Conservation (phyloP, 768 basidiomycete genomes). For the Tephrocybe sp. region DNA sequence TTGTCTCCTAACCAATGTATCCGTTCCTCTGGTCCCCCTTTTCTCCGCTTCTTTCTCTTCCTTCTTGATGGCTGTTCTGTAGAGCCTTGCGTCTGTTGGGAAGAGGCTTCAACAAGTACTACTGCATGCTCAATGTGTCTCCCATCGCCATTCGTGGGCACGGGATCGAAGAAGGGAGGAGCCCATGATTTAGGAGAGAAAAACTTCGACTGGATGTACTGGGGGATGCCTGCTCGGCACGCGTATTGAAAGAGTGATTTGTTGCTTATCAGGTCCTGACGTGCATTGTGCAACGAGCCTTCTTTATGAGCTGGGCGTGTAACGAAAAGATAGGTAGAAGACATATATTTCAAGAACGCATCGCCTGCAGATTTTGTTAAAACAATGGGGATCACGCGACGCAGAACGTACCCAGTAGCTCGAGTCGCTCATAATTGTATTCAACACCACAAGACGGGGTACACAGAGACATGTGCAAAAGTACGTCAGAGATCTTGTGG, state of each 20-base stretch:
- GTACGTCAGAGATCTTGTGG: slow-evolving; percentile 57
- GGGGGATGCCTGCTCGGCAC: slow-evolving; percentile 58
- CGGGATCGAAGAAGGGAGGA: slow-evolving; percentile 43
- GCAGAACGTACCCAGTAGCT: slow-evolving; percentile 64
- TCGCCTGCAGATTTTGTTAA: slow-evolving; percentile 51
- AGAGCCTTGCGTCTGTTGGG: not conserved
- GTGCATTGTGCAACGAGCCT: slow-evolving; percentile 62
- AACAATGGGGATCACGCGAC: not conserved
- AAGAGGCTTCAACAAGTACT: not conserved
- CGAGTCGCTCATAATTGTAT: slow-evolving; percentile 81
- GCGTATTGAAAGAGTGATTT: slow-evolving; percentile 58
- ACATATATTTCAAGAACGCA: slow-evolving; percentile 79
- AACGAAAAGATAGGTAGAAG: slow-evolving; percentile 74
- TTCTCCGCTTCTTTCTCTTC: slow-evolving; percentile 36
- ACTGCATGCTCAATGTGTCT: not conserved
- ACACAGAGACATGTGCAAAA: slow-evolving; percentile 66
- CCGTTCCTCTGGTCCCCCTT: slow-evolving; percentile 30
- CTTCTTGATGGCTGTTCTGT: slow-evolving; percentile 20
- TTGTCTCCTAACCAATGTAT: slow-evolving; percentile 73
- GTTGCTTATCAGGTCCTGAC: slow-evolving; percentile 78
- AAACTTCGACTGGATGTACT: slow-evolving; percentile 72
- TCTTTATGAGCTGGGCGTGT: slow-evolving; percentile 64
- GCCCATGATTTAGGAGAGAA: slow-evolving; percentile 69
- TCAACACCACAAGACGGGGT: slow-evolving; percentile 70
- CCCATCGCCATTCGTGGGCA: slow-evolving; percentile 1